A percentile compares a stretch with the other conserved stretches of the same genome.
Conservation (phyloP, 208 protist species). For the Leishmania guyanensis region DNA sequence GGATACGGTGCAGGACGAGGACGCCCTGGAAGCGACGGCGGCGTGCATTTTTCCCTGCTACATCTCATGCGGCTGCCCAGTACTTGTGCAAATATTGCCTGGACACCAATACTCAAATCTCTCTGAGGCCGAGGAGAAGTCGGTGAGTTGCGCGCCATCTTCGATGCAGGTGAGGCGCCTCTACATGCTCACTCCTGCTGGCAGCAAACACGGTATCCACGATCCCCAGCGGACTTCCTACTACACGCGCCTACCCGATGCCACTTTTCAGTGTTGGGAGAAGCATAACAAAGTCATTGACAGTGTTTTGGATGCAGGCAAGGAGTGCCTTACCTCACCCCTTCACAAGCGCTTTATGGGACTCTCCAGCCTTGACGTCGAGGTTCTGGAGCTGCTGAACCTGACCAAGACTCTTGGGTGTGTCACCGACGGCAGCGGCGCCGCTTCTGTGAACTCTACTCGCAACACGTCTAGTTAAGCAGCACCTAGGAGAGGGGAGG, state of each 20-base stretch:
- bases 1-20: neutral
- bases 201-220: neutral
- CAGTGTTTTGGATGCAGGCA: neutral
- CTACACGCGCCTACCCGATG: neutral
- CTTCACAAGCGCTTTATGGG: neutral
- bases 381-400: slow-evolving; percentile 22
- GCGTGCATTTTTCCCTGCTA: slow-evolving; percentile 24
- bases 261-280: slow-evolving; percentile 15
- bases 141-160: neutral
- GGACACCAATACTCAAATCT: neutral
- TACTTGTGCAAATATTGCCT: neutral
- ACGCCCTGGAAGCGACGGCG: neutral
- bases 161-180: neutral
- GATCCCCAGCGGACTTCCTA: neutral
- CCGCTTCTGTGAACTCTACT: neutral
- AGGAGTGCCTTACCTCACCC: neutral
- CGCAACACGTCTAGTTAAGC: neutral
- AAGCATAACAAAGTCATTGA: neutral
- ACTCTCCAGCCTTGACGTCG: slow-evolving; percentile 6
- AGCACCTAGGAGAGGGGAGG: neutral
- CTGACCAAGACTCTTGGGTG: slow-evolving; percentile 7
- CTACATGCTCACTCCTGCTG: neutral
- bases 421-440: neutral
- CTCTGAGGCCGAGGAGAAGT: neutral
- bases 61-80: slow-evolving; percentile 20